Evolutionary conservation across 192 early-diverging fungal genomes (phyloP).

Genomic region (Umbelopsis sp.): DNA sequence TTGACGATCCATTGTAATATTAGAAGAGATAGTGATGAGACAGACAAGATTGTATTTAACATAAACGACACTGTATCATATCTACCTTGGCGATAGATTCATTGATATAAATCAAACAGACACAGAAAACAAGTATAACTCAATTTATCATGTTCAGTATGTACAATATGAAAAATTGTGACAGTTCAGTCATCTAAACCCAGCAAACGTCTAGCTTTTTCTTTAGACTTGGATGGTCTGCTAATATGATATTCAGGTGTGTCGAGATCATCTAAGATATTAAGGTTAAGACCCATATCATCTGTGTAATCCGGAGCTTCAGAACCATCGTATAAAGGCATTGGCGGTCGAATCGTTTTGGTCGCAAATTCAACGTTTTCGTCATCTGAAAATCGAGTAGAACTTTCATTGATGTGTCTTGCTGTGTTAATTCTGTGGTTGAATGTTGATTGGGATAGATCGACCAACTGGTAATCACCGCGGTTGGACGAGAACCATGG

Average conservation of each 20-base stretch:
- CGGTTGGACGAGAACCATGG: background rate
- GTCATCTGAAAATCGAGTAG: background rate
- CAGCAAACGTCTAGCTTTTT: slow-evolving; percentile 1
- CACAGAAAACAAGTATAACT: background rate
- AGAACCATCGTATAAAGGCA: slow-evolving; percentile 5
- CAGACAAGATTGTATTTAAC: background rate
- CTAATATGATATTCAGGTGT: background rate
- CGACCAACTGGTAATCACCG: background rate
- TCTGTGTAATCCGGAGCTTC: slow-evolving; percentile 27
- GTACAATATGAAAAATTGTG: background rate
- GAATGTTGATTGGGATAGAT: background rate
- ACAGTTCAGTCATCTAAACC: background rate
- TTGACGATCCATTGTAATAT: background rate
- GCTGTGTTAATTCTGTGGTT: background rate
- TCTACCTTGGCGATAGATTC: background rate
- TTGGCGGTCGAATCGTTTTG: slow-evolving; percentile 29
- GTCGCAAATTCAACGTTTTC: slow-evolving; percentile 28
- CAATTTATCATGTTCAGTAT: slow-evolving; percentile 8
- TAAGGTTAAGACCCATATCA: slow-evolving; percentile 32
- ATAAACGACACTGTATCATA: background rate
- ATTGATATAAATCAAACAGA: background rate
- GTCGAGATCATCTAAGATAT: slow-evolving; percentile 12
- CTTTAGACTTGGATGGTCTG: background rate
- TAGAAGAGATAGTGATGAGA: background rate
- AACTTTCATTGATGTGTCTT: background rate